Conservation (phyloP, 208 protist species). For the Trypanosoma platydactyli region DNA sequence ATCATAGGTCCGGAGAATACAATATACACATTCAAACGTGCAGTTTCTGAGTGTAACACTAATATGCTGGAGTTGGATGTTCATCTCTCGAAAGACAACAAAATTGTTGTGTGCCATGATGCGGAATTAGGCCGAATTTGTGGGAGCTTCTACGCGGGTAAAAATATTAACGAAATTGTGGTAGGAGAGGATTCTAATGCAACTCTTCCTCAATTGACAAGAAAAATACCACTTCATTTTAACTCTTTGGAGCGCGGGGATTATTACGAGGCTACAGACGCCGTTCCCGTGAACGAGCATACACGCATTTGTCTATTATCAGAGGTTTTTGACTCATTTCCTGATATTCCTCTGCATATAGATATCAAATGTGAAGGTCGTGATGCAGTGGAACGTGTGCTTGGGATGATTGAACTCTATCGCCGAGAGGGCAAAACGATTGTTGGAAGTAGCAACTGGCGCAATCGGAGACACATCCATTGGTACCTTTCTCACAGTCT, state of each 20-base stretch:
- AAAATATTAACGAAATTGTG: constrained; percentile 42
- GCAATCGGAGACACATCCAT: constrained; percentile 51
- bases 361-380: constrained; percentile 68
- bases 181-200: constrained; percentile 43
- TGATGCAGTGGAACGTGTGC: constrained; percentile 45
- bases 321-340: constrained; percentile 72
- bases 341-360: constrained; percentile 58
- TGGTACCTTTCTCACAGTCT: constrained; percentile 40
- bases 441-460: constrained; percentile 60
- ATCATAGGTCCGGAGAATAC: constrained; percentile 82
- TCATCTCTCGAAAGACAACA: constrained; percentile 57
- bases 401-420: constrained; percentile 67
- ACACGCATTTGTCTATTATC: constrained; percentile 65
- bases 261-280: constrained; percentile 44
- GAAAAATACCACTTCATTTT: constrained; percentile 68
- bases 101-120: constrained; percentile 77
- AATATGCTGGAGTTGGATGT: constrained; percentile 86
- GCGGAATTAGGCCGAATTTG: constrained; percentile 41
- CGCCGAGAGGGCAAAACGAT: constrained; percentile 51
- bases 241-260: constrained; percentile 28
- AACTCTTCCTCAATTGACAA: constrained; percentile 53
- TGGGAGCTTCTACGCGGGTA: constrained; percentile 31
- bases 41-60: constrained; percentile 33
- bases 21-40: constrained; percentile 63
- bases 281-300: constrained; percentile 49